Evolutionary conservation across 257 asterid species (phyloP).

Genomic region (Paulownia fortunei): DNA sequence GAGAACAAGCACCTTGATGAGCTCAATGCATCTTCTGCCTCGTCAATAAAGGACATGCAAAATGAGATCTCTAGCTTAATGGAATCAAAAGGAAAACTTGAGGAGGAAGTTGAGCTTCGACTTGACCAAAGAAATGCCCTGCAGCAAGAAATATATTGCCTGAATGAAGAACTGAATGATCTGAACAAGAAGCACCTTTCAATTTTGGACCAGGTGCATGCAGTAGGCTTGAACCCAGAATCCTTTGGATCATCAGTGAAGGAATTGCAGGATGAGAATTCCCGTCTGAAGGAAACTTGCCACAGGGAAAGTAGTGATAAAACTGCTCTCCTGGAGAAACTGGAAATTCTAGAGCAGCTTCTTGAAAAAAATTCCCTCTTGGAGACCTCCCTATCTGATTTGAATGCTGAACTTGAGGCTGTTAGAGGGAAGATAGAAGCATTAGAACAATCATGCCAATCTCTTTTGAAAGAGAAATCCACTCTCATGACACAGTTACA

Average conservation of each 20-base stretch:
- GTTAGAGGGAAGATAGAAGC: constrained; percentile 69
- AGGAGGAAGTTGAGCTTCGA: constrained; percentile 90
- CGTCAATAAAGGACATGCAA: constrained; percentile 69
- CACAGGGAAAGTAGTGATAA: constrained; percentile 67
- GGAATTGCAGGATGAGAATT: constrained; percentile 66
- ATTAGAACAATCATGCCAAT: constrained; percentile 68
- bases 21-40: constrained; percentile 62
- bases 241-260: constrained; percentile 65
- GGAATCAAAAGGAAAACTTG: constrained; percentile 70
- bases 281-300: constrained; percentile 57
- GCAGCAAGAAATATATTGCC: constrained; percentile 93
- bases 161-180: constrained; percentile 83
- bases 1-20: constrained; percentile 76
- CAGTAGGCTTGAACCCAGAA: constrained; percentile 68
- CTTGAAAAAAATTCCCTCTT: constrained; percentile 78
- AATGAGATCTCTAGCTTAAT: constrained; percentile 66
- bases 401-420: constrained; percentile 81
- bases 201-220: constrained; percentile 68
- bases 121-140: constrained; percentile 89
- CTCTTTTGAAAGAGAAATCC: constrained; percentile 72
- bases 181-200: constrained; percentile 59
- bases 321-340: constrained; percentile 68
- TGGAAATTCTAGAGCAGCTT: constrained; percentile 76
- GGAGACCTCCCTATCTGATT: constrained; percentile 82
- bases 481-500: constrained; percentile 56